Evolutionary conservation across 2,329 filamentous ascomycete genomes (phyloP), one percentile per base, ranked within the genome.

Genomic region (Sordariomycetes sp.): DNA sequence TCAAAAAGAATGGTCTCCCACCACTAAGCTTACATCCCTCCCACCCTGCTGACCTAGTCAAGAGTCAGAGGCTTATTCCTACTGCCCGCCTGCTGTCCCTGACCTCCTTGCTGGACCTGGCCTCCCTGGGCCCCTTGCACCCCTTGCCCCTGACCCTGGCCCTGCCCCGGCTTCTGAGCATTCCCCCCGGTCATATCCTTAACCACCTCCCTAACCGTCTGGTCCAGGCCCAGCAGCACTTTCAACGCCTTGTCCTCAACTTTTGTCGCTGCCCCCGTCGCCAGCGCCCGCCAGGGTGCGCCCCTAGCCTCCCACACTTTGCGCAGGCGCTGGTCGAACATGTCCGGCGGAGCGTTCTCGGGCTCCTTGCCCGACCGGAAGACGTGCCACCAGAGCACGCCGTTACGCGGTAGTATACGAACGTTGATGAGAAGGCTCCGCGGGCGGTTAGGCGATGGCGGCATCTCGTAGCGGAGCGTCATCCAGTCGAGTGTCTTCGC

Each of bases 401-500:
- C 78, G 43, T 74, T 73, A 18, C 79, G 76, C 11, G 72, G 68
- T 8, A 55, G 59, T 16, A 55, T 57, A 57, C 72, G 73, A 54
- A 84, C 71, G 52, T 72, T 74, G n/a, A 85, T 69, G 43, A 82
- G 76, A 43, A 88, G 69, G 2, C 72, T 71, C 22, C 64, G 61
- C 10, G 66, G 61, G 43, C 67, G 65, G 58, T 64, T 65, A 3
- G 64, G 61, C 20, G 58, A 37, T 32, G 62, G 57, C 28, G 68
- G 61, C 1, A 85, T 63, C 5, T 67, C 69, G 64, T 86, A 87
- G 43, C 76, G 75, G 8, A 88, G 67, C 10, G 74, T 74, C 56
- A 81, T 77, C 76, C 79, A 84, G 63, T 85, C 82, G 2, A 84
- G 69, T 1, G 78, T 73, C 61, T 79, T 76, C 59, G 79, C 73